phyloP scores from a whole-genome alignment of 352 stramenopile species.

The Phytophthora sp. region DNA sequence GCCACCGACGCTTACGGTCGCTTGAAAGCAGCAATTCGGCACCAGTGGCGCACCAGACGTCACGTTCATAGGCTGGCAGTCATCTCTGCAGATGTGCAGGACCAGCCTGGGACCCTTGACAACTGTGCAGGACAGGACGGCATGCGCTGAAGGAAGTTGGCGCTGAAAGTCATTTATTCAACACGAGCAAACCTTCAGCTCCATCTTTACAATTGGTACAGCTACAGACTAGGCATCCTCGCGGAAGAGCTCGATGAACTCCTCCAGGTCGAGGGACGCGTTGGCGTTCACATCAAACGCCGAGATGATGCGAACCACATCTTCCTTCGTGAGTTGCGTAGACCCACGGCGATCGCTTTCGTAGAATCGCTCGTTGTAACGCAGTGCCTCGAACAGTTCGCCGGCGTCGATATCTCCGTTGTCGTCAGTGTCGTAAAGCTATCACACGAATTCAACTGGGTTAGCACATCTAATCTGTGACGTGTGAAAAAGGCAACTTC shows the following conservation, averaged over 20 bases:
- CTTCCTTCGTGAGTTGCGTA: constrained; percentile 51
- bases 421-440: constrained; percentile 71
- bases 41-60: constrained; percentile 5
- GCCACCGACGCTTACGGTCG: constrained; percentile 18
- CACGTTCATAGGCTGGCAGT: constrained; percentile 13
- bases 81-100: constrained; percentile 18
- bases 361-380: constrained; percentile 80
- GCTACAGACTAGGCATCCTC: constrained; percentile 67
- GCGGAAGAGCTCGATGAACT: constrained; percentile 85
- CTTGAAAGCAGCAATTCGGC: constrained; percentile 15
- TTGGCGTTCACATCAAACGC: constrained; percentile 81
- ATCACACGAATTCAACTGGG: background rate
- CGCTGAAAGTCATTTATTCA: too few species aligned
- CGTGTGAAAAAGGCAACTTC: constrained; percentile 35
- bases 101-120: background rate
- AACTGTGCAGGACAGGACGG: too few species aligned
- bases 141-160: too few species aligned
- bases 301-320: constrained; percentile 77
- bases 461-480: constrained; percentile 17
- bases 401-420: constrained; percentile 75
- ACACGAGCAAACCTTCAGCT: too few species aligned
- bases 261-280: constrained; percentile 68
- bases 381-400: constrained; percentile 69
- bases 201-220: too few species aligned
- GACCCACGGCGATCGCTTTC: constrained; percentile 41